Percentiles rank a stretch among this genome's conserved stretches.
These are phyloP conservation scores for Hypoxylon sp. DNA, from an alignment of 2,329 filamentous ascomycete genomes.

Conservation along the genomic window DNA sequence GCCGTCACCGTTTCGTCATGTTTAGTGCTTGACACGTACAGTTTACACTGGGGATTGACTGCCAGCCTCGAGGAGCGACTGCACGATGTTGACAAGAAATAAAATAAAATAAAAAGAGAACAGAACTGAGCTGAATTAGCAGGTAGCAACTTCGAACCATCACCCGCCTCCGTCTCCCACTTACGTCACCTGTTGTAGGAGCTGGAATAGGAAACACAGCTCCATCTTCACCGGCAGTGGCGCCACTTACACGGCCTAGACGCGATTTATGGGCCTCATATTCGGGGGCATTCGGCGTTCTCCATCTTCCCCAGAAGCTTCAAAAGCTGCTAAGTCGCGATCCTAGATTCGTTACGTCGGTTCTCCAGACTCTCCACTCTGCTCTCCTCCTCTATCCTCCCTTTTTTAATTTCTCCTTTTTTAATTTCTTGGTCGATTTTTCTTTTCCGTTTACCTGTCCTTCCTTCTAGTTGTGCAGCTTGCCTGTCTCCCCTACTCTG, in stretches of 20 bases:
- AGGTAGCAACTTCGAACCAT: not conserved
- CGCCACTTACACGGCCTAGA: constrained; percentile 26
- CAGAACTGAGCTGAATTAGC: not conserved
- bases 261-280: constrained; percentile 17
- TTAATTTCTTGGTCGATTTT: constrained; percentile 23
- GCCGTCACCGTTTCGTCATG: constrained; percentile 29
- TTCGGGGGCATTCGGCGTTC: constrained; percentile 30
- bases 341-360: constrained; percentile 6
- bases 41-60: no score
- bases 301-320: constrained; percentile 32
- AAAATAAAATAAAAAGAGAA: not conserved
- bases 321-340: constrained; percentile 22
- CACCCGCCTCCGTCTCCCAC: not conserved
- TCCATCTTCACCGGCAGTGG: constrained; percentile 17
- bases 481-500: not conserved
- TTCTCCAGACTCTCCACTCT: constrained; percentile 29
- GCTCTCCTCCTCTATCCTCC: constrained; percentile 11
- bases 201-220: constrained; percentile 20
- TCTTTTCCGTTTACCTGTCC: constrained; percentile 24
- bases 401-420: no score
- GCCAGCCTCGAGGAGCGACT: not conserved
- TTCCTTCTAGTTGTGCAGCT: not conserved
- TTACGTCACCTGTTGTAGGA: constrained; percentile 19
- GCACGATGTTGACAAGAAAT: not conserved
- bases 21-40: constrained; percentile 2